Conservation (phyloP, 495 filamentous ascomycete species). For the Penicillium simplicissimum region DNA sequence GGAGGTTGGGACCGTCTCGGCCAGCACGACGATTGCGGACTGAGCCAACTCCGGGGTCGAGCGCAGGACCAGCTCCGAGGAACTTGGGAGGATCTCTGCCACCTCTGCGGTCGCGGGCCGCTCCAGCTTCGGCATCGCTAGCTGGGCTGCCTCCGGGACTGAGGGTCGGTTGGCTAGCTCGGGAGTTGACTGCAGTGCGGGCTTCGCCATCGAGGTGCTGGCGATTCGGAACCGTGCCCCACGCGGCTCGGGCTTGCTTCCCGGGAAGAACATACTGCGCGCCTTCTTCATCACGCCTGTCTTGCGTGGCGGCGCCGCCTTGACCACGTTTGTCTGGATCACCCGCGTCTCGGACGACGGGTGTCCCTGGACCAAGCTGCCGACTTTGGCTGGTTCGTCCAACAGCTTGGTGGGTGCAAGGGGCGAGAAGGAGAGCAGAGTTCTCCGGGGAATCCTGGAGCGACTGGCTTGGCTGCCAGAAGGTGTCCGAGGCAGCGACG, state of each 20-base stretch:
- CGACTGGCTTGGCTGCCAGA: too few species aligned
- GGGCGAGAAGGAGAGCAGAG: not conserved
- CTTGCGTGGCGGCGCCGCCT: not conserved
- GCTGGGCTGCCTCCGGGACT: not conserved
- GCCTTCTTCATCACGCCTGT: not conserved
- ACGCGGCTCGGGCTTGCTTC: not conserved
- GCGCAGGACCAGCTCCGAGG: not conserved
- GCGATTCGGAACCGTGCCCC: not conserved
- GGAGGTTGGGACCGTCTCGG: not conserved
- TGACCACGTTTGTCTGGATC: constrained; percentile 5
- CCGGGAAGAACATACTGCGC: not conserved
- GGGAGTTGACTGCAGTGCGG: not conserved
- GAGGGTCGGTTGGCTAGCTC: not conserved
- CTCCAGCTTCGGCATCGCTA: not conserved
- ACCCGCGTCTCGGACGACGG: not conserved
- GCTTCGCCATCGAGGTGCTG: not conserved
- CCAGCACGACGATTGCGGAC: not conserved
- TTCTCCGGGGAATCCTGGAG: not conserved
- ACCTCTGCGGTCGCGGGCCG: not conserved
- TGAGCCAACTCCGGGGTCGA: not conserved
- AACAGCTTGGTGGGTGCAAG: not conserved
- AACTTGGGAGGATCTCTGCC: not conserved
- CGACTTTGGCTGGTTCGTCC: not conserved
- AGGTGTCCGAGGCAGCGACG: not conserved
- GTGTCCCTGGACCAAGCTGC: not conserved